Conservation (phyloP, 2,329 filamentous ascomycete species). For the Epichloe hybrida region DNA sequence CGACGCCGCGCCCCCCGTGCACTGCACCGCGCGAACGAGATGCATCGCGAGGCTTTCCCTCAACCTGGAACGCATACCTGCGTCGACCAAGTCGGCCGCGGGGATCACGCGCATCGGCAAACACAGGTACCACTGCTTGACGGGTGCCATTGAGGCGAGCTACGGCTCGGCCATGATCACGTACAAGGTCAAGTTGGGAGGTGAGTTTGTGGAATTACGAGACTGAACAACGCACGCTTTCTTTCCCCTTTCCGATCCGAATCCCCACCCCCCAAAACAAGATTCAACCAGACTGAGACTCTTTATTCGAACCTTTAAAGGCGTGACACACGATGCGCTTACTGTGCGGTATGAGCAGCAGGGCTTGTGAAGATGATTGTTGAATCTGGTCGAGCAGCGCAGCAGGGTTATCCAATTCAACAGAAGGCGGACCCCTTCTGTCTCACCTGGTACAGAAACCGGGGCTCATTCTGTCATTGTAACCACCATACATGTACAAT, state of each 20-base stretch:
- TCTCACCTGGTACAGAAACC: too few species aligned
- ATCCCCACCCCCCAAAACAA: too few species aligned
- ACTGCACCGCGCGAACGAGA: constrained; percentile 16
- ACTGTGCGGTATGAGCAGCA: constrained; percentile 20
- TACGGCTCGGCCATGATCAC: constrained; percentile 26
- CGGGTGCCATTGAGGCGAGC: constrained; percentile 22
- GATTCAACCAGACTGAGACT: too few species aligned
- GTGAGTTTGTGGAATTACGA: constrained; percentile 10
- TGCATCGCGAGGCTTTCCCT: constrained; percentile 22
- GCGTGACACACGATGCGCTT: constrained; percentile 23
- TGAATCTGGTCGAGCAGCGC: too few species aligned
- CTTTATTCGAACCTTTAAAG: constrained; percentile 8
- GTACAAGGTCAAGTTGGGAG: constrained; percentile 24
- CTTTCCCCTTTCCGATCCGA: too few species aligned
- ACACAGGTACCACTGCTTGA: constrained; percentile 24
- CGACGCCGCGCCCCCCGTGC: constrained; percentile 18
- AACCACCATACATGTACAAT: neutral
- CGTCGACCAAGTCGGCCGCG: constrained; percentile 17
- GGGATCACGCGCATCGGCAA: constrained; percentile 21
- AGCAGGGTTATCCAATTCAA: too few species aligned
- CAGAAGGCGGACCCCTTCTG: too few species aligned
- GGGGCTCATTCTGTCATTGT: neutral
- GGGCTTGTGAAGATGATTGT: neutral
- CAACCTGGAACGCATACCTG: constrained; percentile 21
- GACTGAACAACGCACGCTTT: neutral